phyloP scores from a whole-genome alignment of 1,139 yeast species.

The Trichomonascaceae sp. region DNA sequence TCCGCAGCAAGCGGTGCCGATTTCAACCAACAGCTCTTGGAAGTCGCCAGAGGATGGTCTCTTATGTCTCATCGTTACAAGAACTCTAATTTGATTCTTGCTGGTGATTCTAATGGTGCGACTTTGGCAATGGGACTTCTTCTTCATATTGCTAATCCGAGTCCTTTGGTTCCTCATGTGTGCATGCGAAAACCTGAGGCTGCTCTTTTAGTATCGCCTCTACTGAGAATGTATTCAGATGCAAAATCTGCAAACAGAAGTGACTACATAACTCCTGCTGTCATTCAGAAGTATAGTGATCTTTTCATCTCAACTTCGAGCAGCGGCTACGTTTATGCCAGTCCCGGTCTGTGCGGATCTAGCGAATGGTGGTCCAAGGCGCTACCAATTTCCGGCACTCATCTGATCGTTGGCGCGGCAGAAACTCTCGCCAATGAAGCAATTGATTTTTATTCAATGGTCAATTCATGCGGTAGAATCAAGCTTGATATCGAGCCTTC shows the following conservation, averaged over 20 bases:
- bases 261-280: slow-evolving; percentile 24
- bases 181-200: slow-evolving; percentile 22
- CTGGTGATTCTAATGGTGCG: slow-evolving; percentile 44
- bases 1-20: slow-evolving; percentile 18
- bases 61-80: slow-evolving; percentile 21
- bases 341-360: slow-evolving; percentile 35
- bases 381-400: slow-evolving; percentile 30
- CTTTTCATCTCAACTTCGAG: slow-evolving; percentile 12
- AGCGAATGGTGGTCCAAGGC: slow-evolving; percentile 37
- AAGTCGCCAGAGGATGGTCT: slow-evolving; percentile 31
- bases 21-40: slow-evolving; percentile 28
- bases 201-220: slow-evolving; percentile 37
- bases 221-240: slow-evolving; percentile 21
- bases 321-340: slow-evolving; percentile 27
- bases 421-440: slow-evolving; percentile 37
- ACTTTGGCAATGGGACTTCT: slow-evolving; percentile 35
- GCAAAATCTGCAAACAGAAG: slow-evolving; percentile 14
- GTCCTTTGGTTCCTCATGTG: slow-evolving; percentile 17
- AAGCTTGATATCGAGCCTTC: slow-evolving; percentile 22
- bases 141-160: slow-evolving; percentile 32
- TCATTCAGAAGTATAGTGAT: slow-evolving; percentile 17
- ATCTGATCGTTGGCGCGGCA: slow-evolving; percentile 18
- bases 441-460: slow-evolving; percentile 25
- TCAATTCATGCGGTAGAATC: slow-evolving; percentile 19
- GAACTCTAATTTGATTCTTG: slow-evolving; percentile 27